Base-by-base conservation (phyloP, 768 basidiomycete species). In the Gymnopilus junonius region DNA sequence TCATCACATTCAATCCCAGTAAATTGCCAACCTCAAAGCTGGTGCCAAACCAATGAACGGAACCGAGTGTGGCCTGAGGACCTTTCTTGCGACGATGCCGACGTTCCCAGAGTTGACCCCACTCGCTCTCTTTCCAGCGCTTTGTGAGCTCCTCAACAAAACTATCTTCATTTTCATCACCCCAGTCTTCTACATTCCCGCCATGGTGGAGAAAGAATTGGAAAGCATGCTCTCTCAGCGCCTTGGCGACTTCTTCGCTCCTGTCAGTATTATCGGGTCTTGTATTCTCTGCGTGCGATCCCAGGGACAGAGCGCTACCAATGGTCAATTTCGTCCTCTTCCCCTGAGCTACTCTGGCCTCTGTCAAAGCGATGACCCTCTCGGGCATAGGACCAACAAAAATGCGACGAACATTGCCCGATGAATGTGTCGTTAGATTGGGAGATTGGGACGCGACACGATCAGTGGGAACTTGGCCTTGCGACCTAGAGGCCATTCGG, bases 331-430 rank as follows among this genome's bases (percentile, higher is more conserved):
- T 71, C 57, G 68, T 67, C 54, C 65, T 76, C 66, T 75, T 75
- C 55, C 69, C 59, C 40, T 76, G 70, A 17, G 29, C 46, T 10
- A 27, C 46, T 29, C 27, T n/a, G n/a, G 71, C 72, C 65, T 85
- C 80, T 46, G 76, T 74, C 55, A 73, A 74, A 3, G 75, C 75
- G 58, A 85, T 74, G 59, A 86, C 79, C 59, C 81, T 85, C 69
- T 89, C 87, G 12, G 91, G 92, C 79, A 93, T 82, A 3, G 92
- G 90, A 0, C 93, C 93, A 45, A 94, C 79, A 74, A 93, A 93
- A 56, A 89, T 73, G 31, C 93, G 83, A 58, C 80, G 79, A 45
- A 63, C 31, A 42, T 58, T 29, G 12, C 42, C 42, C 12, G 25
- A 15, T 17, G 54, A 40, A 12, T 53, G 35, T 2, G 21, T 45